phyloP scores from a whole-genome alignment of 371 early-diverging fungal genomes.

The Mucor sp. region DNA sequence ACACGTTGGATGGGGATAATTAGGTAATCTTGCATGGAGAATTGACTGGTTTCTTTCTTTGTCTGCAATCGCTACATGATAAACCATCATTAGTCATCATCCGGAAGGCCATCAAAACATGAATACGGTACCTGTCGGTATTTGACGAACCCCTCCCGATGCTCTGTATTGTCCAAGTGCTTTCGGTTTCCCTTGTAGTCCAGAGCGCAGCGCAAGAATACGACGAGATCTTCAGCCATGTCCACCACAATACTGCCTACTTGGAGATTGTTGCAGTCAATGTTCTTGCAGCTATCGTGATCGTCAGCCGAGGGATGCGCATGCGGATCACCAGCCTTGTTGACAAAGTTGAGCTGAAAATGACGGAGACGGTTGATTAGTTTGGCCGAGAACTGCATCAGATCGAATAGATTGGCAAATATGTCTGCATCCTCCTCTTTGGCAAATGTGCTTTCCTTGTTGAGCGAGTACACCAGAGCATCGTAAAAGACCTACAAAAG shows the following conservation, averaged over 20 bases:
- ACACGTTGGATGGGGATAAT: slow-evolving; percentile 50
- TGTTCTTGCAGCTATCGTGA: background rate
- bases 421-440: slow-evolving; percentile 22
- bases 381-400: slow-evolving; percentile 38
- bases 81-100: background rate
- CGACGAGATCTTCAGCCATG: slow-evolving; percentile 30
- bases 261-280: background rate
- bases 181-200: slow-evolving; percentile 41
- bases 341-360: slow-evolving; percentile 10
- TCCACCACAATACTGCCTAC: slow-evolving; percentile 11
- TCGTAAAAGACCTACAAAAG: slow-evolving; percentile 33
- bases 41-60: slow-evolving; percentile 38
- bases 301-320: too few relatives aligned
- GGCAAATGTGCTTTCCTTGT: slow-evolving; percentile 17
- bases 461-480: slow-evolving; percentile 22
- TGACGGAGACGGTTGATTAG: slow-evolving; percentile 32
- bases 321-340: background rate
- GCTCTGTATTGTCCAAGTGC: slow-evolving; percentile 10
- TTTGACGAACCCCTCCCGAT: slow-evolving; percentile 25
- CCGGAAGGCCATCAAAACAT: background rate
- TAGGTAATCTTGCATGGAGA: slow-evolving; percentile 36
- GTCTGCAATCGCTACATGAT: slow-evolving; percentile 21
- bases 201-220: slow-evolving; percentile 40
- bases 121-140: slow-evolving; percentile 18
- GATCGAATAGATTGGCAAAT: slow-evolving; percentile 38